A percentile compares a stretch with the other conserved stretches of the same genome.
Evolutionary conservation across 139 green algal species (phyloP).

Genomic region (Chlorella sp.): DNA sequence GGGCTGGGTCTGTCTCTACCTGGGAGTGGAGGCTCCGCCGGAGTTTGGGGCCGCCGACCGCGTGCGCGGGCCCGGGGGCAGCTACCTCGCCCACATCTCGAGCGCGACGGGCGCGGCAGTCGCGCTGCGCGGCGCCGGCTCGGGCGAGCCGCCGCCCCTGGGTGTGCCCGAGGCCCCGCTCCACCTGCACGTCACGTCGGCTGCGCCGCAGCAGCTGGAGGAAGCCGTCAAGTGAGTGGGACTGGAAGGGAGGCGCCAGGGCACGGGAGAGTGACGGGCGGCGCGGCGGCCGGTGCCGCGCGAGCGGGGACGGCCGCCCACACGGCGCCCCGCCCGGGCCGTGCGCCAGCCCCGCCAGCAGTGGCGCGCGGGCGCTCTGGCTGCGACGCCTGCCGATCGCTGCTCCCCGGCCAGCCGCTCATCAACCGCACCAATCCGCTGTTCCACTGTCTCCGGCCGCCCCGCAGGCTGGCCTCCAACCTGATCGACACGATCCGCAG

Average conservation of each 20-base stretch:
- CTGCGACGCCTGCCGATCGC: no score
- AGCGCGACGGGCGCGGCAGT: neutral
- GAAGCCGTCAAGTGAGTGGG: constrained; percentile 7
- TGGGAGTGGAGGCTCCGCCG: neutral
- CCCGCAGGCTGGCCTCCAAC: constrained; percentile 19
- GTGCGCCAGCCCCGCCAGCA: no score
- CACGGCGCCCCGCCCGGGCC: no score
- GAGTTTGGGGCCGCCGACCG: constrained; percentile 9
- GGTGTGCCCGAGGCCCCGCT: constrained; percentile 25
- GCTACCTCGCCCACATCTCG: constrained; percentile 28
- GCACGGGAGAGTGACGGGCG: no score
- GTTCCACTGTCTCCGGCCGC: neutral
- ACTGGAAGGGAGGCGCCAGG: neutral
- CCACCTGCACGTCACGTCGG: constrained; percentile 2
- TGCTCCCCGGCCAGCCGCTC: no score
- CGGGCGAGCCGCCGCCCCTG: neutral
- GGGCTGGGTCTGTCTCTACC: constrained; percentile 17
- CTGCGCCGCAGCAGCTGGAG: constrained; percentile 2
- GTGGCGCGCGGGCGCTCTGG: no score
- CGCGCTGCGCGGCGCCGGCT: neutral
- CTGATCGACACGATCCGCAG: constrained; percentile 29
- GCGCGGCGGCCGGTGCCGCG: no score
- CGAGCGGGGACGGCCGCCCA: no score
- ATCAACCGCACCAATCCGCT: neutral
- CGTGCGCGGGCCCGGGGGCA: constrained; percentile 3